phyloP scores from a whole-genome alignment of 1,139 yeast genomes.

The Pichia sp. region DNA sequence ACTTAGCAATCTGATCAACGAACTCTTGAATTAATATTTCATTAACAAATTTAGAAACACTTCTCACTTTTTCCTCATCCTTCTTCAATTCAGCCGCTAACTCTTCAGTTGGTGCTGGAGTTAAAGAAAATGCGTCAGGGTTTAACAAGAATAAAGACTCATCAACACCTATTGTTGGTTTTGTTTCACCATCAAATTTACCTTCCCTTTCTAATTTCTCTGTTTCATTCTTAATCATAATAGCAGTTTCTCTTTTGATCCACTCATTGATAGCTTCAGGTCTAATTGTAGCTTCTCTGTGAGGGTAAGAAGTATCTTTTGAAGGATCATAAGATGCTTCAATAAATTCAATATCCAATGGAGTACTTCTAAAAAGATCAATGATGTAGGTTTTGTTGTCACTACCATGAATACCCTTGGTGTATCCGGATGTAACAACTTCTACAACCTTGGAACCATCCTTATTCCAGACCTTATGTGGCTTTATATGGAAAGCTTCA shows the following conservation, averaged over 20 bases:
- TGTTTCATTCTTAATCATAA: conserved; percentile 42
- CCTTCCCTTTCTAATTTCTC: conserved; percentile 36
- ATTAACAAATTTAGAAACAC: conserved; percentile 57
- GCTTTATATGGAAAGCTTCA: conserved; percentile 69
- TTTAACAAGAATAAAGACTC: conserved; percentile 54
- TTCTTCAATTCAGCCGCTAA: conserved; percentile 30
- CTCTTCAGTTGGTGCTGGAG: conserved; percentile 35
- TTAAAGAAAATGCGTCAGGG: conserved; percentile 66
- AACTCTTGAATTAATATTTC: conserved; percentile 57
- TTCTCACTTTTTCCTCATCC: conserved; percentile 60
- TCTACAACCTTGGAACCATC: conserved; percentile 38
- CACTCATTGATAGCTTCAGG: conserved; percentile 86
- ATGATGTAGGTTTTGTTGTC: conserved; percentile 81
- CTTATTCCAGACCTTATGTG: conserved; percentile 47
- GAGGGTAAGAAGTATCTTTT: conserved; percentile 59
- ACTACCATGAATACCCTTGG: conserved; percentile 79
- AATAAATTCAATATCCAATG: conserved; percentile 72
- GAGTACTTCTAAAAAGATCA: conserved; percentile 79
- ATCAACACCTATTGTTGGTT: conserved; percentile 50
- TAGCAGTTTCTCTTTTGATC: conserved; percentile 69
- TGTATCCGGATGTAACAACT: conserved; percentile 64
- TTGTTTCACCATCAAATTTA: conserved; percentile 25
- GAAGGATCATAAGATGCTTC: conserved; percentile 42
- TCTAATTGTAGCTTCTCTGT: conserved; percentile 68
- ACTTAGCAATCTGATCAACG: conserved; percentile 44